phyloP scores from a whole-genome alignment of 768 basidiomycete species.

The Russula earlei region DNA sequence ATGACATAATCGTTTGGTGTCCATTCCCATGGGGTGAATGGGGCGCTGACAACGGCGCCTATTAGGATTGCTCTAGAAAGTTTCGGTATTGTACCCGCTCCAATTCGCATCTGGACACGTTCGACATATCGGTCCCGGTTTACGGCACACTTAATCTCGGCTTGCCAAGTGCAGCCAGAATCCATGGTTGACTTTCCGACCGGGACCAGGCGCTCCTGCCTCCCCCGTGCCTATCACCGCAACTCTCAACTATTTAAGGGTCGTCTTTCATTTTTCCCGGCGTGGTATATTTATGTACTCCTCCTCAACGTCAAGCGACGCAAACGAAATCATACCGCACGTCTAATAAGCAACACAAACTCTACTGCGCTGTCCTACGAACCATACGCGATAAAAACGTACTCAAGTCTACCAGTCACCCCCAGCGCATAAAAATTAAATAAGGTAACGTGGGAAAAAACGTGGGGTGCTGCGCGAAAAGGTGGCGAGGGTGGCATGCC shows the following conservation, averaged over 20 bases:
- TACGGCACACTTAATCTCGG: neutral
- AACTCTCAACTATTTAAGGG: no score
- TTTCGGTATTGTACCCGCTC: neutral
- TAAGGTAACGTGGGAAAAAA: neutral
- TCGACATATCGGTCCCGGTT: constrained; percentile 1
- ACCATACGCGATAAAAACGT: neutral
- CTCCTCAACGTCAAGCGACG: no score
- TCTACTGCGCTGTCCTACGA: neutral
- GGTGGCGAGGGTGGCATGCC: neutral
- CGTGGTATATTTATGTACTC: no score
- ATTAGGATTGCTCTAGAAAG: neutral
- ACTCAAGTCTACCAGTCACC: neutral
- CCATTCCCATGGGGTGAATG: constrained; percentile 3
- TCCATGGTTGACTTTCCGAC: neutral
- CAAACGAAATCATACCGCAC: no score
- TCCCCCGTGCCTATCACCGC: no score
- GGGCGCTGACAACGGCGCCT: neutral
- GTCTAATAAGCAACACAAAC: neutral
- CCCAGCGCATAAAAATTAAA: neutral
- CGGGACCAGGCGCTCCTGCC: neutral
- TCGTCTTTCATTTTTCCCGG: no score
- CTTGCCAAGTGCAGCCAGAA: no score
- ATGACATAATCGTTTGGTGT: neutral
- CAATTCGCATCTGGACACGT: neutral
- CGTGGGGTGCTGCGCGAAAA: no score